Evolutionary conservation across 345 rosid genomes (phyloP).

Genomic region (Citrus glauca): DNA sequence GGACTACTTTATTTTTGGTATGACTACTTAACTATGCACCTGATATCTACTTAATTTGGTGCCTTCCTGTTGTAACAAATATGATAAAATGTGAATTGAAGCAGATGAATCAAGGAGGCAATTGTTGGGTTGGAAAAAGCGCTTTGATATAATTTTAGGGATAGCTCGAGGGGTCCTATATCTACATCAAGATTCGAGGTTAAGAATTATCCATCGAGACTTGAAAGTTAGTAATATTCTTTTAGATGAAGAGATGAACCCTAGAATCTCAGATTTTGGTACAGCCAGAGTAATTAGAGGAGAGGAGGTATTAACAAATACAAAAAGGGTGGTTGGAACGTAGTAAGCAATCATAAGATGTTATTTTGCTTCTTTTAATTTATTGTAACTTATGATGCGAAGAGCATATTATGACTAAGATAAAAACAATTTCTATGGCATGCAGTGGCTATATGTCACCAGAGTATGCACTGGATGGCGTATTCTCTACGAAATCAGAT

Average conservation of each 20-base stretch:
- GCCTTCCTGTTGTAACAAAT: not conserved
- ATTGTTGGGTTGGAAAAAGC: constrained; percentile 21
- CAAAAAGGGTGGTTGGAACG: not conserved
- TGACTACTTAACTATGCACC: not conserved
- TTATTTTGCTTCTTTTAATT: too few relatives aligned
- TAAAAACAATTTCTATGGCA: too few relatives aligned
- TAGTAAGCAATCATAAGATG: not conserved
- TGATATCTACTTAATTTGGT: not conserved
- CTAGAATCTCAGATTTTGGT: constrained; percentile 43
- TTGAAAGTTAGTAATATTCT: constrained; percentile 31
- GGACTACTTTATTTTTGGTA: constrained; percentile 30
- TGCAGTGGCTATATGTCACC: not conserved
- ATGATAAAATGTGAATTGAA: not conserved
- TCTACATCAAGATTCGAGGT: constrained; percentile 37
- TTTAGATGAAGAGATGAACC: constrained; percentile 29
- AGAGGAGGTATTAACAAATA: not conserved
- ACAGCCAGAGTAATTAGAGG: constrained; percentile 25
- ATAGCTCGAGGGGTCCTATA: constrained; percentile 33
- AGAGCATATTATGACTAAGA: not conserved
- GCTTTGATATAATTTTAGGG: constrained; percentile 27
- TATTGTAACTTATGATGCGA: not conserved
- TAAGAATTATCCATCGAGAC: constrained; percentile 35
- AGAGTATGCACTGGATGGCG: not conserved
- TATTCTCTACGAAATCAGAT: not conserved
- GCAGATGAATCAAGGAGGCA: constrained; percentile 1